These are phyloP conservation scores for Penicillium corylophilum DNA, from an alignment of 2,329 filamentous ascomycete genomes.

Conservation along the genomic window DNA sequence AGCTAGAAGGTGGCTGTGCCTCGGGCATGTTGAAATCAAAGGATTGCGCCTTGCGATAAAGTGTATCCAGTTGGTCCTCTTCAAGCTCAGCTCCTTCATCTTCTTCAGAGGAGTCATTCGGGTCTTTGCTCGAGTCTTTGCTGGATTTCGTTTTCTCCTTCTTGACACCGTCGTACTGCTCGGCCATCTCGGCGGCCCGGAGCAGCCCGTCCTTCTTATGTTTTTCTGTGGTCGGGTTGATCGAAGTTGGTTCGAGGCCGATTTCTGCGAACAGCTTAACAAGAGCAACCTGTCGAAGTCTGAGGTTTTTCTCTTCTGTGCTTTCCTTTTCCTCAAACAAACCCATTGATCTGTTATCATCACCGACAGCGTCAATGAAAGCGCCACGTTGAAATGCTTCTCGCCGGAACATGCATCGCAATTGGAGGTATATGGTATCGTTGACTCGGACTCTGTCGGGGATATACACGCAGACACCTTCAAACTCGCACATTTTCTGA, in stretches of 20 bases:
- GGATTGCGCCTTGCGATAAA: slow-evolving; percentile 94
- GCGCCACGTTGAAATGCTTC: slow-evolving; percentile 68
- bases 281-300: slow-evolving; percentile 80
- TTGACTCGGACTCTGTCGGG: slow-evolving; percentile 83
- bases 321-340: slow-evolving; percentile 86
- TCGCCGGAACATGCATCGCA: slow-evolving; percentile 72
- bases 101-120: slow-evolving; percentile 49
- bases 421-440: slow-evolving; percentile 89
- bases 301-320: slow-evolving; percentile 76
- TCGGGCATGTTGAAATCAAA: slow-evolving; percentile 93
- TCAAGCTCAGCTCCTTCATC: slow-evolving; percentile 91
- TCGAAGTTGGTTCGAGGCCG: slow-evolving; percentile 71
- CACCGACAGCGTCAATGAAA: slow-evolving; percentile 49
- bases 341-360: slow-evolving; percentile 68
- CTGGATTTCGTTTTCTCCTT: slow-evolving; percentile 41
- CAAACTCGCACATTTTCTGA: slow-evolving; percentile 82
- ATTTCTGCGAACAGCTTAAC: slow-evolving; percentile 89
- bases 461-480: slow-evolving; percentile 83
- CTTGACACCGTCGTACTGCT: slow-evolving; percentile 67
- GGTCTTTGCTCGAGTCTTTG: slow-evolving; percentile 31
- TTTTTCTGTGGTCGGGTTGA: slow-evolving; percentile 71
- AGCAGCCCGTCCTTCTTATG: slow-evolving; percentile 82
- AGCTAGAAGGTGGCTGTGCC: slow-evolving; percentile 77
- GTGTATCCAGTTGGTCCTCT: slow-evolving; percentile 87
- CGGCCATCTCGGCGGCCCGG: slow-evolving; percentile 82